Evolutionary conservation across 495 filamentous ascomycete genomes (phyloP).

Genomic region (Platismatia glauca): DNA sequence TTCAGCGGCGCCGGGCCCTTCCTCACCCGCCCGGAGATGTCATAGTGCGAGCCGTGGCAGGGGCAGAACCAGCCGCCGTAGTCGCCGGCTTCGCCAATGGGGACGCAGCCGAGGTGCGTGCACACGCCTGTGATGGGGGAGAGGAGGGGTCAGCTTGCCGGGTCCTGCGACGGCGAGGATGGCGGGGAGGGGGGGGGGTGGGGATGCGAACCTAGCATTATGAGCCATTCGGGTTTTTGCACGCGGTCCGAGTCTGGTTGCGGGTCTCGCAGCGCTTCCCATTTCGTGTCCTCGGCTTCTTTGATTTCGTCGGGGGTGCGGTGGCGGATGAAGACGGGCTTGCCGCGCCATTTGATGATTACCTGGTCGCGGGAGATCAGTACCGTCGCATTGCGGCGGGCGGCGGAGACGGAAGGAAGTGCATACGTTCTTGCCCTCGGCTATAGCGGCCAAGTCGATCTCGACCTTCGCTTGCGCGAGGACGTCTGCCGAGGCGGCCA

Average conservation of each 20-base stretch:
- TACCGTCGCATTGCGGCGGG: no score
- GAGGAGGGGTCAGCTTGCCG: slow-evolving; percentile 9
- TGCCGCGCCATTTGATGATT: slow-evolving; percentile 99
- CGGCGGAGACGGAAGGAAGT: no score
- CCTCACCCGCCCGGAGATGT: slow-evolving; percentile 93
- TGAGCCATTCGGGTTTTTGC: slow-evolving; percentile 95
- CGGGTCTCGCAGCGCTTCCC: slow-evolving; percentile 78
- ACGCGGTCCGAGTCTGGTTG: slow-evolving; percentile 86
- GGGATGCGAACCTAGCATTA: slow-evolving; percentile 78
- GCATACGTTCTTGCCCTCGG: slow-evolving; percentile 98
- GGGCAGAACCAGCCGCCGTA: slow-evolving; percentile 99
- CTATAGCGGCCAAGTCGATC: slow-evolving; percentile 82
- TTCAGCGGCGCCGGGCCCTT: slow-evolving; percentile 95
- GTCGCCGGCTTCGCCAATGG: slow-evolving; percentile 97
- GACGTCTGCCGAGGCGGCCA: slow-evolving; percentile 98
- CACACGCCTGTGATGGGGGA: slow-evolving; percentile 61
- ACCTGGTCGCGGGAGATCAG: slow-evolving; percentile 64
- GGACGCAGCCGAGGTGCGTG: slow-evolving; percentile 97
- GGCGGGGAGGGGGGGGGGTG: neutral
- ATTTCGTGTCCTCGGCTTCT: slow-evolving; percentile 69
- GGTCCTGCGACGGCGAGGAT: neutral
- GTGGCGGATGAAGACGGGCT: slow-evolving; percentile 99
- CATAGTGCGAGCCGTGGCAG: slow-evolving; percentile 99
- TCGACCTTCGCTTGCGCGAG: slow-evolving; percentile 99
- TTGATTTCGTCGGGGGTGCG: slow-evolving; percentile 80